Base-by-base conservation (phyloP, 2,329 filamentous ascomycete species). In the Chaetomiaceae sp. region DNA sequence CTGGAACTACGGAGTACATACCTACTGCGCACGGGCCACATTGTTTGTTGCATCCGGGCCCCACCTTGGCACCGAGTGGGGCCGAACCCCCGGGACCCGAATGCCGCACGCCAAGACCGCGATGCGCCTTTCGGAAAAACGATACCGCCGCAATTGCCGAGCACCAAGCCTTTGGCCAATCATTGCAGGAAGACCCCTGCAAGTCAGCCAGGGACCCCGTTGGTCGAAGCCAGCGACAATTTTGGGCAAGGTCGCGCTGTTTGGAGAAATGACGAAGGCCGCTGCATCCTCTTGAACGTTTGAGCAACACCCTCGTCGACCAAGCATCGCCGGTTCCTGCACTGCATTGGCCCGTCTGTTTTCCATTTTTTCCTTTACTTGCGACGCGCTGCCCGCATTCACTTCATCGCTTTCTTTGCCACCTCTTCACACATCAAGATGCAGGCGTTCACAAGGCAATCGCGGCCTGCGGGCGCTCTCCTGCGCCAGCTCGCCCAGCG, bases 381-480 rank as follows among this genome's bases (percentile, higher is more conserved):
- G n/a, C n/a, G n/a, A n/a, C n/a, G n/a, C n/a, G n/a, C n/a, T 14
- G 19, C 23, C 35, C 7, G 12, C 27, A 19, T 20, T 21, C 30
- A 25, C 10, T n/a, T 23, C 39, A 21, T 34, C 44, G 39, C 27
- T 51, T 51, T 48, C 27, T 31, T 48, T 41, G 49, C 50, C n/a
- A 50, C 30, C 45, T 19, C 39, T 27, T 45, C n/a, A 47, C 17
- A 48, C 49, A 55, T 48, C 73, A 83, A 68, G 65, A 96, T 96
- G 91, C 89, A 95, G 81, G 86, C 89, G 66, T 75, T 95, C 73
- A 78, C 86, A 68, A 84, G 86, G 79, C 83, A 83, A 68, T 67
- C 71, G 65, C 73, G 79, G 78, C 76, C 83, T 79, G 75, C 84
- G 77, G 73, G 73, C 85, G 76, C 80, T 78, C 80, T 74, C 73